Conservation (phyloP, 2,329 filamentous ascomycete species). For the Pseudogymnoascus sp. region DNA sequence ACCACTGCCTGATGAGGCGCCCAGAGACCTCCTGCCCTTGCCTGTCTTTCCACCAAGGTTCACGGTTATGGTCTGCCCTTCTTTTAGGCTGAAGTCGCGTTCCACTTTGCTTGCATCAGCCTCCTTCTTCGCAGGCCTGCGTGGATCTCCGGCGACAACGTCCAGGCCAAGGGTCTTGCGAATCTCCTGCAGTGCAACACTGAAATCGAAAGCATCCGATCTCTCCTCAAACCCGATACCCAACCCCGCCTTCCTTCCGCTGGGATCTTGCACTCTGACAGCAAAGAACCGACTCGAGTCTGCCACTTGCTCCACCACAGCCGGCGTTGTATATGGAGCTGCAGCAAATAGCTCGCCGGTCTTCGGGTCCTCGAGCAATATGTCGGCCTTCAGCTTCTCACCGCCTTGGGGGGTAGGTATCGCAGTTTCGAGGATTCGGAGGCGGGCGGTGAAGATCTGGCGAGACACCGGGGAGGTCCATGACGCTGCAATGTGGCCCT, state of each 20-base stretch:
- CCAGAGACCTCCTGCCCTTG: conserved; percentile 22
- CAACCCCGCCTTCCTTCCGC: conserved; percentile 67
- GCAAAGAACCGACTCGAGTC: conserved; percentile 83
- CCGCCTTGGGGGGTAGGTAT: conserved; percentile 34
- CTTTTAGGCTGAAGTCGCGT: conserved; percentile 77
- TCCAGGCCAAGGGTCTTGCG: conserved; percentile 60
- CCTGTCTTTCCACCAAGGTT: conserved; percentile 54
- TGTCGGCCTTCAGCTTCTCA: conserved; percentile 59
- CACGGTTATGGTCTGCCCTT: conserved; percentile 81
- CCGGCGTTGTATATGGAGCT: conserved; percentile 61
- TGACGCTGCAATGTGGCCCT: conserved; percentile 66
- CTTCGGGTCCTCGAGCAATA: conserved; percentile 68
- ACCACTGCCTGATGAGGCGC: conserved; percentile 19
- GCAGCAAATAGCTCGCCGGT: conserved; percentile 74
- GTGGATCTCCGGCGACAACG: conserved; percentile 27
- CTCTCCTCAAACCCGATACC: conserved; percentile 85
- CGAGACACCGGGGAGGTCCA: conserved; percentile 66
- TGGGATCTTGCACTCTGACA: conserved; percentile 66
- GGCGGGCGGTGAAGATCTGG: conserved; percentile 77
- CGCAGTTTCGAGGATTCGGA: conserved; percentile 71
- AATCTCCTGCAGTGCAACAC: conserved; percentile 70
- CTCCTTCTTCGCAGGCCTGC: conserved; percentile 24
- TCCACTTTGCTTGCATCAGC: conserved; percentile 41
- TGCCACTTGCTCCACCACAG: conserved; percentile 65
- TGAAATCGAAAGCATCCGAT: conserved; percentile 78